Percentiles rank a stretch among this genome's conserved stretches.
Conservation (phyloP, 2,329 filamentous ascomycete species). For the Penicillium sclerotigenum region DNA sequence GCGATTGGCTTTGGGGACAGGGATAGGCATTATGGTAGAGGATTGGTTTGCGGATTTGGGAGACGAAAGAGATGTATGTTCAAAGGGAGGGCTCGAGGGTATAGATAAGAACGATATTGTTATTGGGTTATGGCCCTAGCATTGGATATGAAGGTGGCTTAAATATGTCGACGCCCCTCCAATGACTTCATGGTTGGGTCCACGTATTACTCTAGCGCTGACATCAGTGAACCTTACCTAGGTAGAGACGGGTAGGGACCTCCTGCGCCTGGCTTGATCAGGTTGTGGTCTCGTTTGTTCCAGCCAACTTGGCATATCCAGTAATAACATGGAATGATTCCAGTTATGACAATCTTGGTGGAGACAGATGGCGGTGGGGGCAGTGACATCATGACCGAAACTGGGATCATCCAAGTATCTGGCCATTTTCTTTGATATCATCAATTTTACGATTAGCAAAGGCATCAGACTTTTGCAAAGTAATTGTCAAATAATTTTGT, state of each 20-base stretch:
- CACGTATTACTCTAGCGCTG: background rate
- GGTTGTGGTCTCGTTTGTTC: background rate
- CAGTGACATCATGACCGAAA: constrained; percentile 21
- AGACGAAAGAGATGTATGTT: background rate
- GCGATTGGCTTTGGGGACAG: constrained; percentile 33
- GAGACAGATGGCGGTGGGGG: constrained; percentile 9
- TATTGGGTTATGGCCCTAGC: background rate
- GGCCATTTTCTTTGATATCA: background rate
- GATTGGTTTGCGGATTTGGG: background rate
- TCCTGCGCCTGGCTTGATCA: constrained; percentile 2
- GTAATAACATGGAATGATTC: background rate
- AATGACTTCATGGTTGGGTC: constrained; percentile 17
- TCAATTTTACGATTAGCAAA: background rate
- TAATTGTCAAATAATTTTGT: background rate
- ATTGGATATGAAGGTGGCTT: background rate
- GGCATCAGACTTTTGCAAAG: no score
- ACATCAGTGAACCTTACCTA: background rate
- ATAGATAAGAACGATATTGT: background rate
- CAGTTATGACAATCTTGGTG: background rate
- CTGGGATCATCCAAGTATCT: background rate
- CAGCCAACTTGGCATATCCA: background rate
- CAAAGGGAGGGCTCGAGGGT: no score
- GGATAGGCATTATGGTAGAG: constrained; percentile 37
- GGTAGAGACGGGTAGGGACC: background rate
- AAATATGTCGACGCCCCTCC: background rate